A percentile compares a stretch with the other conserved stretches of the same genome.
phyloP scores from a whole-genome alignment of 2,329 filamentous ascomycete species.

The Exophiala viscosa region DNA sequence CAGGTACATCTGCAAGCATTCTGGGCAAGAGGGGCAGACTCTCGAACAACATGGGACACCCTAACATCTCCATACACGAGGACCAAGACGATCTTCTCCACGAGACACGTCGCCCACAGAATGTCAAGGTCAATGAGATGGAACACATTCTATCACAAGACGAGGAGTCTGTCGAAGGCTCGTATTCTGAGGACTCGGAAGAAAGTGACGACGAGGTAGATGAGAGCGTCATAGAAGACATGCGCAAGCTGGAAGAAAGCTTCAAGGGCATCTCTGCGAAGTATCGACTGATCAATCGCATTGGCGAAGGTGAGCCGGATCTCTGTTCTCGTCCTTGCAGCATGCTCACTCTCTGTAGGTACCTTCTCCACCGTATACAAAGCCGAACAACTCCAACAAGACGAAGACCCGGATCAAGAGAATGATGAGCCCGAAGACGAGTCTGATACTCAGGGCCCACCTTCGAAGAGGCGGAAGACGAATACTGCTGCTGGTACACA shows the following conservation, averaged over 20 bases:
- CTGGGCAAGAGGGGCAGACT: conserved; percentile 17
- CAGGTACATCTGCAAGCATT: conserved; percentile 12
- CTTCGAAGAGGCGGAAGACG: conserved; percentile 52
- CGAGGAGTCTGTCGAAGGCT: conserved; percentile 25
- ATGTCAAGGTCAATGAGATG: conserved; percentile 2
- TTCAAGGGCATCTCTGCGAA: conserved; percentile 80
- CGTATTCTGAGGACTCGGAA: conserved; percentile 29
- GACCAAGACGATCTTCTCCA: conserved; percentile 14
- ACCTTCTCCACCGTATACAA: conserved; percentile 99
- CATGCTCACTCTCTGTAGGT: conserved; percentile 51
- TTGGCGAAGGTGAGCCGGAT: conserved; percentile 73
- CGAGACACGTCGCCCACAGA: conserved; percentile 3
- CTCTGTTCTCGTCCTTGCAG: conserved; percentile 10
- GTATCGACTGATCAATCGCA: conserved; percentile 90
- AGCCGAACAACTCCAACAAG: conserved; percentile 78
- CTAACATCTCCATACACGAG: conserved; percentile 26
- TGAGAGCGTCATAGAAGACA: conserved; percentile 70
- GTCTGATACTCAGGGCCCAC: conserved; percentile 66
- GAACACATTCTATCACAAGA: conserved; percentile 35
- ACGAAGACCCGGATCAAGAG: conserved; percentile 76
- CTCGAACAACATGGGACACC: conserved; percentile 25
- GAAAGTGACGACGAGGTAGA: conserved; percentile 41
- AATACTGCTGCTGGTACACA: conserved; percentile 31
- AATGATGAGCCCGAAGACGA: conserved; percentile 73
- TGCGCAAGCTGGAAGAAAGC: conserved; percentile 74